Evolutionary conservation across 495 filamentous ascomycete genomes (phyloP), one percentile per base, ranked within the genome.

Genomic region (Penicillium dipodomyicola): DNA sequence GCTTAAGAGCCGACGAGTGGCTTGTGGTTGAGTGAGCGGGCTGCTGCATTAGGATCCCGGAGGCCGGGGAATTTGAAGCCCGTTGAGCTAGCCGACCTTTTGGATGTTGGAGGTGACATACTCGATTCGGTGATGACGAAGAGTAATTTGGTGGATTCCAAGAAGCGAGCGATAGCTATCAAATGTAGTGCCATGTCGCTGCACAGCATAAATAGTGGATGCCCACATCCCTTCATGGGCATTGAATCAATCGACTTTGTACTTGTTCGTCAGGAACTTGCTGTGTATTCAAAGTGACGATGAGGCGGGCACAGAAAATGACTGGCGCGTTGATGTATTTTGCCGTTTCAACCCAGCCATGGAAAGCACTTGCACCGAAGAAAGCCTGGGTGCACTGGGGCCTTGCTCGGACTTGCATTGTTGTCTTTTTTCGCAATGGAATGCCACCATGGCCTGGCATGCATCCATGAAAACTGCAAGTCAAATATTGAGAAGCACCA

Each of bases 21-120:
- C n/a, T 51, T 66, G 17, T 40, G 73, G 42, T 54, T 78, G 58
- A 73, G 65, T 51, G 72, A 74, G 60, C 74, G 75, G 59, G 72
- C 72, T 30, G 67, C 70, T 54, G 69, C 74, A 35, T 11, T 72
- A 61, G 65, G 68, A 49, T 75, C 72, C 44, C 62, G 67, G 15
- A 72, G 72, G 2, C 63, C 67, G 0, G 72, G 73, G 0, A 52
- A 71, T 39, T 54, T 74, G 49, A 65, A 70, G 59, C 53, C 61
- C 11, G 68, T 66, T 59, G 65, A 61, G 49, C 27, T 71, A 57
- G 72, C 63, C 64, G 6, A 77, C 73, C 12, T 39, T 75, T 40
- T 71, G 46, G 62, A 29, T 22, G 33, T 40, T n/a, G 49, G 22
- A 20, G 29, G 7, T 10, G 10, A 17, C 9, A 23, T 8, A 8